Conservation (phyloP, 2,329 filamentous ascomycete genomes). For the Fusarium longipes region DNA sequence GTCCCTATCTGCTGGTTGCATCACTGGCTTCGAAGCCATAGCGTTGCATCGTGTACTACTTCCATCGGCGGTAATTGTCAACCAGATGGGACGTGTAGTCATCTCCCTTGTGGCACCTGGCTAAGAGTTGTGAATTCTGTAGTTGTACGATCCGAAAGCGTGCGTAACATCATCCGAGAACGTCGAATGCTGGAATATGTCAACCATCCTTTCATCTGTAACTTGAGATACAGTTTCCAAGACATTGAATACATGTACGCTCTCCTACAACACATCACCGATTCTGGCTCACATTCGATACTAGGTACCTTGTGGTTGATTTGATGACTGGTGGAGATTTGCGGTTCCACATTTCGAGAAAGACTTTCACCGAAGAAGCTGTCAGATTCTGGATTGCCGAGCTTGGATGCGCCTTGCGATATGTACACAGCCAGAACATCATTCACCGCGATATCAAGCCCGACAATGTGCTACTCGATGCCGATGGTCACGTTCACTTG, state of each 20-base stretch:
- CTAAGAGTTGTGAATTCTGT: slow-evolving; percentile 43
- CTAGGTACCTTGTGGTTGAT: slow-evolving; percentile 95
- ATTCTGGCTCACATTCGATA: slow-evolving; percentile 33
- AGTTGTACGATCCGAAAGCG: slow-evolving; percentile 98
- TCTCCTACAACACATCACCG: neutral
- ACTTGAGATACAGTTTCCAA: slow-evolving; percentile 98
- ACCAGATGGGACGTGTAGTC: slow-evolving; percentile 4
- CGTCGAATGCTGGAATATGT: slow-evolving; percentile 97
- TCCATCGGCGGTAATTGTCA: neutral
- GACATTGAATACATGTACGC: slow-evolving; percentile 97
- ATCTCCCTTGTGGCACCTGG: slow-evolving; percentile 11
- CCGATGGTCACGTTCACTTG: slow-evolving; percentile 93
- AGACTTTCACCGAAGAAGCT: slow-evolving; percentile 97
- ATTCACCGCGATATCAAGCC: slow-evolving; percentile 93
- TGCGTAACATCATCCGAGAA: slow-evolving; percentile 97
- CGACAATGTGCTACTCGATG: slow-evolving; percentile 89
- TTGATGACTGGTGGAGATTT: slow-evolving; percentile 98
- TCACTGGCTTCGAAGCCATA: neutral
- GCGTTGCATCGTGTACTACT: slow-evolving; percentile 11
- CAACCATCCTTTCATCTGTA: slow-evolving; percentile 98
- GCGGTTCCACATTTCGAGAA: slow-evolving; percentile 96
- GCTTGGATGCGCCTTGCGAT: slow-evolving; percentile 88
- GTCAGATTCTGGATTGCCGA: slow-evolving; percentile 98
- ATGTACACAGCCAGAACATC: slow-evolving; percentile 87
- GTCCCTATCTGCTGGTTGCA: neutral